A percentile compares a stretch with the other conserved stretches of the same genome.
Conservation (phyloP, 1,284 basidiomycete species). For the Cutaneotrichosporon sp. region DNA sequence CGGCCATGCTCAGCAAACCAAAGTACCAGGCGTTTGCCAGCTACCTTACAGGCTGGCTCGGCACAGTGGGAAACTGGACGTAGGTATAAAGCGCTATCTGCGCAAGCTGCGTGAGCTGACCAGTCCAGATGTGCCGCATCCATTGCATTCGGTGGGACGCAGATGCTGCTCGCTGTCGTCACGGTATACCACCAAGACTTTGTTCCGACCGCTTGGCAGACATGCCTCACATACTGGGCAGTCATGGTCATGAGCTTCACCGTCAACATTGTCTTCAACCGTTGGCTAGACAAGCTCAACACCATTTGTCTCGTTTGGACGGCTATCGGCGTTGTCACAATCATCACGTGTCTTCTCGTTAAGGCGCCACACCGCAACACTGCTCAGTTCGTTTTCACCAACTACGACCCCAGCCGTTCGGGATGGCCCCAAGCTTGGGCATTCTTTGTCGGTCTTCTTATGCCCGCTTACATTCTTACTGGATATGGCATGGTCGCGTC, state of each 20-base stretch:
- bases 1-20: slow-evolving; percentile 47
- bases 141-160: slow-evolving; percentile 52
- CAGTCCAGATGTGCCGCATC: slow-evolving; percentile 27
- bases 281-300: slow-evolving; percentile 43
- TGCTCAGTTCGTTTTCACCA: slow-evolving; percentile 45
- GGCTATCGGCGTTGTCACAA: slow-evolving; percentile 47
- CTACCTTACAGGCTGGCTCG: slow-evolving; percentile 52
- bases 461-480: slow-evolving; percentile 44
- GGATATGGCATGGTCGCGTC: slow-evolving; percentile 48
- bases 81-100: slow-evolving; percentile 17
- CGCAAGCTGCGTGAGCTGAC: not conserved
- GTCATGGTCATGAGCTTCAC: slow-evolving; percentile 44
- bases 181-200: slow-evolving; percentile 47
- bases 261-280: slow-evolving; percentile 47
- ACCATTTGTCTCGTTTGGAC: slow-evolving; percentile 50
- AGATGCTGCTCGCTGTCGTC: slow-evolving; percentile 50
- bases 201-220: slow-evolving; percentile 47
- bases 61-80: slow-evolving; percentile 51
- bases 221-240: slow-evolving; percentile 48
- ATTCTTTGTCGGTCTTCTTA: slow-evolving; percentile 18
- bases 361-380: slow-evolving; percentile 46
- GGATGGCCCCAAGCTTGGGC: slow-evolving; percentile 16
- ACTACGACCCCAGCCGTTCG: slow-evolving; percentile 15
- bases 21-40: slow-evolving; percentile 48
- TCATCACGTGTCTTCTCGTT: slow-evolving; percentile 48